Percentiles rank a stretch among this genome's conserved stretches.
phyloP scores from a whole-genome alignment of 352 stramenopile genomes.

The Phytophthora constricta region DNA sequence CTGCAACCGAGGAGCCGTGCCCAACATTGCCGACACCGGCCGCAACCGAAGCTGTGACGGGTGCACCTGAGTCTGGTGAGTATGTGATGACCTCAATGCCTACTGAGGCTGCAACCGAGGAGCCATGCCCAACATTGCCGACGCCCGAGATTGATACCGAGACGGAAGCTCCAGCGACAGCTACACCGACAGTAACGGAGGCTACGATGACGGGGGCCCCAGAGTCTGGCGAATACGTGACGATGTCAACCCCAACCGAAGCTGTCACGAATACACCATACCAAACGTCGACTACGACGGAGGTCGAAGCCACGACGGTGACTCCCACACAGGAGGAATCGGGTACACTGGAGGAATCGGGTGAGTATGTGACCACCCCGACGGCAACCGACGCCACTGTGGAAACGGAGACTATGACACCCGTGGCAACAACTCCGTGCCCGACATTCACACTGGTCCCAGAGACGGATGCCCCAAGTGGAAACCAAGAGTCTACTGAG shows the following conservation, averaged over 20 bases:
- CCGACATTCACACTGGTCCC: conserved; percentile 6
- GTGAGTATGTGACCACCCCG: conserved; percentile 4
- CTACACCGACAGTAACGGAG: too few relatives aligned
- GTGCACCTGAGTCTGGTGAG: conserved; percentile 7
- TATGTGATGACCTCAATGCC: neutral
- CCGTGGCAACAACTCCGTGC: neutral
- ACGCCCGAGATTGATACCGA: conserved; percentile 1
- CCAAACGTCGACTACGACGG: too few relatives aligned
- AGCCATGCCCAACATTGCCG: neutral
- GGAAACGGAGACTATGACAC: conserved; percentile 3
- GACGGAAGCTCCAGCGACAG: neutral
- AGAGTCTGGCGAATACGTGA: neutral
- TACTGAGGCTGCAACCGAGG: conserved; percentile 8
- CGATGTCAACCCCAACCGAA: neutral
- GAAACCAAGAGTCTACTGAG: neutral
- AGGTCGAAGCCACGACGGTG: too few relatives aligned
- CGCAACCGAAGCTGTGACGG: neutral
- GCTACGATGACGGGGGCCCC: too few relatives aligned
- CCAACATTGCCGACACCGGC: conserved; percentile 10
- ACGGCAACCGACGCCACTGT: neutral
- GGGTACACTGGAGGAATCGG: neutral
- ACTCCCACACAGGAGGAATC: too few relatives aligned
- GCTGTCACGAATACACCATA: neutral
- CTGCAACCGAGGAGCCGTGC: conserved; percentile 12
- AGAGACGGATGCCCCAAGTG: conserved; percentile 4